These are phyloP conservation scores for Mortierella sp. DNA, from an alignment of 371 early-diverging fungal species.

Conservation along the genomic window DNA sequence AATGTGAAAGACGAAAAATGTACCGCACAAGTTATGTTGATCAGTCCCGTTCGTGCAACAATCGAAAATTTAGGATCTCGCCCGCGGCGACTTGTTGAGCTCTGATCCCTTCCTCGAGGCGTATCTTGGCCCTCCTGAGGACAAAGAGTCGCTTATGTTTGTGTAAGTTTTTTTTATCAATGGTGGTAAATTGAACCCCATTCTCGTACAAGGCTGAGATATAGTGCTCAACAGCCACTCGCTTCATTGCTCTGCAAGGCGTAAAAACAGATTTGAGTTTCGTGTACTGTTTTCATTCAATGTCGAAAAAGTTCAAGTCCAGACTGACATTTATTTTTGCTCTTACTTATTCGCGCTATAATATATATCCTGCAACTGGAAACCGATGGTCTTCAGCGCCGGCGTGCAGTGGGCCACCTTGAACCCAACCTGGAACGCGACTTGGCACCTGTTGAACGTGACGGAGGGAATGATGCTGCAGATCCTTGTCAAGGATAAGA, in stretches of 20 bases:
- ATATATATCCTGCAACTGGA: neutral
- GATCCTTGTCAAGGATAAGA: conserved; percentile 38
- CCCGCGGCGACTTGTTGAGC: conserved; percentile 38
- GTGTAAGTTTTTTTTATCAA: conserved; percentile 12
- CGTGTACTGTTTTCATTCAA: no score
- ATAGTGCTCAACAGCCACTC: no score
- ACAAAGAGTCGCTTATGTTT: conserved; percentile 14
- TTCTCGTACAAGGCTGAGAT: neutral
- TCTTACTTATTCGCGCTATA: neutral
- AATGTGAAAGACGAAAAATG: no score
- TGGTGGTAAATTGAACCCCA: conserved; percentile 12
- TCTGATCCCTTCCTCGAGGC: conserved; percentile 50
- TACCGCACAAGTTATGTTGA: no score
- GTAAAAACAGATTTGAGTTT: no score
- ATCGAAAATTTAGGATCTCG: conserved; percentile 19
- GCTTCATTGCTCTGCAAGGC: no score
- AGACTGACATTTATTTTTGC: neutral
- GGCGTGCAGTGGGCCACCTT: conserved; percentile 47
- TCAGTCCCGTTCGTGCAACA: no score
- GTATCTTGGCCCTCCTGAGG: conserved; percentile 30
- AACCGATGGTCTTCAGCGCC: conserved; percentile 11
- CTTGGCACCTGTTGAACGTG: conserved; percentile 35
- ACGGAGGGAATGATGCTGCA: conserved; percentile 29
- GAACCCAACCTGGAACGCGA: conserved; percentile 45
- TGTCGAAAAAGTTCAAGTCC: no score